phyloP scores from a whole-genome alignment of 2,329 filamentous ascomycete species.

The Fusarium sp. region DNA sequence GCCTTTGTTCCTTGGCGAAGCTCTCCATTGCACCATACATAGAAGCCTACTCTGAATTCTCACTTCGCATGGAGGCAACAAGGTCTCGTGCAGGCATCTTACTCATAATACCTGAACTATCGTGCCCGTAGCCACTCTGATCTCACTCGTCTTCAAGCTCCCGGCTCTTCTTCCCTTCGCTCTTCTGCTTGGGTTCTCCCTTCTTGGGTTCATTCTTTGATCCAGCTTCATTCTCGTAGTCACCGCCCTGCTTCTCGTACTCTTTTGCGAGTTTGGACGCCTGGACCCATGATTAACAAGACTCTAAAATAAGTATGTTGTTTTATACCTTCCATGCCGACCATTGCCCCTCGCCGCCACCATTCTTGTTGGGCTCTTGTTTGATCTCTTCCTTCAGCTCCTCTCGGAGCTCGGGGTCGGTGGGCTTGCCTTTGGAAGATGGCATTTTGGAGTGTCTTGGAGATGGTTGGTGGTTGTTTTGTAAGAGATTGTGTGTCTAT shows the following conservation, averaged over 20 bases:
- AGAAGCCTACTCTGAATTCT: not conserved
- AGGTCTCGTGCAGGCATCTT: not conserved
- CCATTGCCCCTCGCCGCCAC: not conserved
- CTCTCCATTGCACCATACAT: not conserved
- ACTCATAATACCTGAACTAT: not conserved
- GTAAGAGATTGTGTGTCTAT: rapidly evolving
- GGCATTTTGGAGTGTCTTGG: not conserved
- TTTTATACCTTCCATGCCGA: not conserved
- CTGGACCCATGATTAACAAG: not conserved
- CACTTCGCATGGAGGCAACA: not conserved
- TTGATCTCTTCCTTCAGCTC: not conserved
- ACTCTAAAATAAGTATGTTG: rapidly evolving
- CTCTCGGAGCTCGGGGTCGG: not conserved
- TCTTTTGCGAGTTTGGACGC: not conserved
- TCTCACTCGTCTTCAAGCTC: not conserved
- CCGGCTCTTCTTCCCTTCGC: not conserved
- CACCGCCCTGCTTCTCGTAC: not conserved
- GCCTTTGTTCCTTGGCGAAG: too few species aligned
- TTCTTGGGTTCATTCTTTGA: not conserved
- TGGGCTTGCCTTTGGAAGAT: not conserved
- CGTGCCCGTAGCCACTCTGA: not conserved
- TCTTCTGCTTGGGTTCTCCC: not conserved
- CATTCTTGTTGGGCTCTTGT: not conserved
- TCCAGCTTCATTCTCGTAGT: not conserved
- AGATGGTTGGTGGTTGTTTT: too few species aligned